Base-by-base conservation (phyloP, 441 rosid genomes). In the Bruguiera hainesii region DNA sequence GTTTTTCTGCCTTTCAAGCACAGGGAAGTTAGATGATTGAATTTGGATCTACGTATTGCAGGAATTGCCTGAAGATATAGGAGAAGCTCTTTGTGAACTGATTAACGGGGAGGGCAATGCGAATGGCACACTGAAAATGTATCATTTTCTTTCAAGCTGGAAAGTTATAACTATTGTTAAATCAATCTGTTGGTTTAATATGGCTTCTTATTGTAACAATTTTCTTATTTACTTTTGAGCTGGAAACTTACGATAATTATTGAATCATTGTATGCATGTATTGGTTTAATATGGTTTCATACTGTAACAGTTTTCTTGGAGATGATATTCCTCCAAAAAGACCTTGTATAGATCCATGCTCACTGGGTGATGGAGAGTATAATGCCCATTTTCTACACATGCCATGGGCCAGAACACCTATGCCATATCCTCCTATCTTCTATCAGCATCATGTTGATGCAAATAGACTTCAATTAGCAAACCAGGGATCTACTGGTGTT, bases 41-140 rank as follows among this genome's bases (percentile, higher is more conserved):
- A 69, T 74, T 67, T 42, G 48, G 23, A 69, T 56, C 71, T 26
- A 59, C 58, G 50, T 63, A 49, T 73, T 81, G 29, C 75, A 94
- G 98, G 98, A 94, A 75, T 78, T 94, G 60, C 89, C 96, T 8
- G 79, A 76, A 80, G 93, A 91, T 84, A 79, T 94, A n/a, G 98
- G 98, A 59, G 93, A 87, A 82, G 89, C 91, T 70, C 96, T 94
- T 68, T 94, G 98, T 78, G 87, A 84, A 77, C 91, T 94, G 28
- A 89, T 94, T 80, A 92, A 91, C 75, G 89, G 78, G 67, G 80
- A 80, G 69, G 72, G 72, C 64, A 85, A 87, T 65, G 77, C 64
- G 68, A 85, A 79, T 21, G 83, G 82, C 65, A 73, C 77, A 29
- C 71, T 72, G 56, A 81, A 80, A 73, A 79, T 93, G 97, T 91